Conservation (phyloP, 345 rosid genomes). For the Aquilaria yunnanensis region DNA sequence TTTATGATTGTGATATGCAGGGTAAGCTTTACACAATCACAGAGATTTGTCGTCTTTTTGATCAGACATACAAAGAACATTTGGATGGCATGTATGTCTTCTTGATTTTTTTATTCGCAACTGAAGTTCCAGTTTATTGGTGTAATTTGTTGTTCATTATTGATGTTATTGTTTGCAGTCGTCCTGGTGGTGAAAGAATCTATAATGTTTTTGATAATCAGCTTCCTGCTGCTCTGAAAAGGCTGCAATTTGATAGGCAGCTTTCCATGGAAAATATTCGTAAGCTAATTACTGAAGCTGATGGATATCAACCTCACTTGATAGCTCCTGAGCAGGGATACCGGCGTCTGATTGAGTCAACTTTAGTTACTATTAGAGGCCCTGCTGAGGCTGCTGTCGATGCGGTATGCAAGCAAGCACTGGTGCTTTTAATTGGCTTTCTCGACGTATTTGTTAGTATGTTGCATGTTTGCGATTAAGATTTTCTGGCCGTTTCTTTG, state of each 20-base stretch:
- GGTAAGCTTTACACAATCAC: slow-evolving; percentile 92
- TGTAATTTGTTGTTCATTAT: slow-evolving; percentile 6
- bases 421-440: slow-evolving; percentile 3
- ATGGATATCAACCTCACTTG: slow-evolving; percentile 98
- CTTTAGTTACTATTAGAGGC: slow-evolving; percentile 81
- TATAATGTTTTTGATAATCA: slow-evolving; percentile 94
- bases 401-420: slow-evolving; percentile 51
- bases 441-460: not conserved
- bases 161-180: slow-evolving; percentile 40
- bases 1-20: slow-evolving; percentile 39
- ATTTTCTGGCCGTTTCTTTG: not conserved
- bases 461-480: not conserved
- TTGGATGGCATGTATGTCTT: slow-evolving; percentile 89
- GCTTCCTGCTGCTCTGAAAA: slow-evolving; percentile 97
- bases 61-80: slow-evolving; percentile 91
- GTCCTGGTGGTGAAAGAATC: slow-evolving; percentile 96
- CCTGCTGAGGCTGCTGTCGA: slow-evolving; percentile 99
- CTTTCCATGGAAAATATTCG: slow-evolving; percentile 96
- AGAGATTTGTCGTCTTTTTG: slow-evolving; percentile 98
- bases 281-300: slow-evolving; percentile 98
- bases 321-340: slow-evolving; percentile 99
- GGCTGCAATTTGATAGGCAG: slow-evolving; percentile 98
- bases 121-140: slow-evolving; percentile 2
- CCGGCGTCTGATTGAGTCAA: slow-evolving; percentile 96
- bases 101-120: not conserved